Base-by-base conservation (phyloP, 306 rosid genomes). In the Medicago arabica region DNA sequence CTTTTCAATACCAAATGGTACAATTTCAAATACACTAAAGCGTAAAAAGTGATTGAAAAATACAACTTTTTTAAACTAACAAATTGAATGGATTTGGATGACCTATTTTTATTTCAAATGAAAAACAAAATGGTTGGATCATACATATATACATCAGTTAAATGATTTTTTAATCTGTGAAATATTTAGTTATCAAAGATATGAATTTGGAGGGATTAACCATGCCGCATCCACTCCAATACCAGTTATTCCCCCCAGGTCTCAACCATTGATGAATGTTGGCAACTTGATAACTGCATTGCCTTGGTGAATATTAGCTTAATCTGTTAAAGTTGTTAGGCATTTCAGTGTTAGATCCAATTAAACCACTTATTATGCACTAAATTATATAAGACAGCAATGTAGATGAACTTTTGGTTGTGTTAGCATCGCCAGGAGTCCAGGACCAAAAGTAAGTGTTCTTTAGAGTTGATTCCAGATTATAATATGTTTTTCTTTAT, bases 211-310 rank as follows among this genome's bases (percentile, higher is more conserved):
- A 60, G 17, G 11, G 18, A 59, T 39, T 13, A 28, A 80, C 49
- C 75, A 51, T 41, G 76, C 76, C n/a, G 44, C 78, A 31, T 82
- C 76, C 87, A 67, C 69, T 82, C 62, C 87, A 67, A 70, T 54
- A 78, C 85, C 88, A 86, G 84, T 86, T 71, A 81, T 77, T 50
- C 1, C 77, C 82, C 79, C 34, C 41, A 60, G 79, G 78, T 55
- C 49, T 70, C 76, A 80, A 87, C 86, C 86, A 86, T 84, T 84
- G 83, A 74, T 63, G 77, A 78, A 73, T 69, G 84, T 75, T 81
- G 85, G 73, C 86, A 78, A 80, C 87, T 78, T 73, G 81, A 64
- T 28, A 65, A 81, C 84, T 69, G 78, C 84, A 51, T 40, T 68
- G 1, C 51, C 83, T 75, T 81, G 74, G 62, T 79, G 58, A 51